Evolutionary conservation across 306 rosid genomes (phyloP), one percentile per base, ranked within the genome.

Genomic region (Styphnolobium japonicum): DNA sequence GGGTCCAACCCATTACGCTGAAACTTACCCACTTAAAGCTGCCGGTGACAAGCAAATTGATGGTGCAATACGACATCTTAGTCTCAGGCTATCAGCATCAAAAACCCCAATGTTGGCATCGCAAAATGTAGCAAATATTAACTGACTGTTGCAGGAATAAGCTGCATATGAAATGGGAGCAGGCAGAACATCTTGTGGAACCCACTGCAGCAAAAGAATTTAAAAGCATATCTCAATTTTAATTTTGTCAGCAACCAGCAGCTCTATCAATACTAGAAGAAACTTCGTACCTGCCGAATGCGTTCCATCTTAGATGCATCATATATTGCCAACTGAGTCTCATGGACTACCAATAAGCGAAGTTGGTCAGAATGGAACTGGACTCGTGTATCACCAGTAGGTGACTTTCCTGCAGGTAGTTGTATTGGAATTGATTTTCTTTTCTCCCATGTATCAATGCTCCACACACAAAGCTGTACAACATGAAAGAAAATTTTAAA

Each of bases 391-490:
- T 88, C 97, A 57, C 98, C 92, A 15, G 56, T 86, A 52, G 91
- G 84, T 10, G 93, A 71, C 93, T 89, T 94, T 79, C 93, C 97
- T 11, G 83, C 85, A 6, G 93, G 91, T 55, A 90, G 61, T 58
- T 87, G 96, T 71, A 92, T 78, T 67, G 91, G 67, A 43, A 89
- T 70, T 23, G 90, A 86, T 77, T 92, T 91, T 78, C 96, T 89
- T 90, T 92, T 94, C 91, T 92, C 98, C 98, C 98, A 94, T 37
- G 93, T 80, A 85, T 92, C 97, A 83, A 94, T 90, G 88, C 87
- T 92, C 97, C 97, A 92, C 70, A 90, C 81, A 61, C 94, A 92
- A 4, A 94, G 86, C 98, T 94, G 91, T 80, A 80, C 51, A 61
- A 77, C 15, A 52, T 76, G 75, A 81, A 11, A 46, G 51, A 63